Conservation (phyloP, 106 monocot genomes). For the Phalaenopsis aphrodite region DNA sequence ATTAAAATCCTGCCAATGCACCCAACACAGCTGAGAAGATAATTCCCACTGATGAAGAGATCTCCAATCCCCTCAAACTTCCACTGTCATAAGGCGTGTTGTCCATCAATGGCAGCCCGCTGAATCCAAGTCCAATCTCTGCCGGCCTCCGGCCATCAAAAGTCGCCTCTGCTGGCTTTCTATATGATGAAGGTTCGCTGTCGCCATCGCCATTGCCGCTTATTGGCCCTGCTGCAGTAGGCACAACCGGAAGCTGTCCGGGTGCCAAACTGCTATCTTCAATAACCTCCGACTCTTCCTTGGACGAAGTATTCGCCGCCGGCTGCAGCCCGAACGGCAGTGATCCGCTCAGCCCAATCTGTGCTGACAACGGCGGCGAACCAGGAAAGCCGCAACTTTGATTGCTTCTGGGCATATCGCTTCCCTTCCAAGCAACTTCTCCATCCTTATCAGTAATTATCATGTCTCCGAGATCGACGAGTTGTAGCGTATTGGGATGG, state of each 20-base stretch:
- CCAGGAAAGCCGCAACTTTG: constrained; percentile 43
- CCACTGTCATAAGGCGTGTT: constrained; percentile 30
- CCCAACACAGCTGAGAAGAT: no score
- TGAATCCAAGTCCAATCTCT: no score
- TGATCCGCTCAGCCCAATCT: neutral
- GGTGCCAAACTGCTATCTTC: no score
- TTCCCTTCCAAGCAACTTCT: constrained; percentile 73
- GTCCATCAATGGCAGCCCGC: constrained; percentile 19
- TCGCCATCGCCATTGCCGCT: no score
- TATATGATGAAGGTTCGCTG: no score
- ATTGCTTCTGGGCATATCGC: constrained; percentile 39
- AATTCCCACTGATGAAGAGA: no score
- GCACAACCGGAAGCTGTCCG: no score
- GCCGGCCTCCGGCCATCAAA: neutral
- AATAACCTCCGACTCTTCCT: no score
- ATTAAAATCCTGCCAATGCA: no score
- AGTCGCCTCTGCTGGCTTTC: no score
- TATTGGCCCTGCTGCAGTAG: no score
- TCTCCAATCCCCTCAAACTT: neutral
- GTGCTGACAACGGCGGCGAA: constrained; percentile 38
- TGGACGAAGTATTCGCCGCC: no score
- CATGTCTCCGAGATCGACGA: constrained; percentile 72
- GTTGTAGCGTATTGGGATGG: constrained; percentile 24
- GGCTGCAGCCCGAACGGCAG: constrained; percentile 9
- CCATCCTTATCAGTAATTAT: constrained; percentile 39